Evolutionary conservation across 352 stramenopile species (phyloP), one percentile per base, ranked within the genome.

Genomic region (Stramenopiles sp.): DNA sequence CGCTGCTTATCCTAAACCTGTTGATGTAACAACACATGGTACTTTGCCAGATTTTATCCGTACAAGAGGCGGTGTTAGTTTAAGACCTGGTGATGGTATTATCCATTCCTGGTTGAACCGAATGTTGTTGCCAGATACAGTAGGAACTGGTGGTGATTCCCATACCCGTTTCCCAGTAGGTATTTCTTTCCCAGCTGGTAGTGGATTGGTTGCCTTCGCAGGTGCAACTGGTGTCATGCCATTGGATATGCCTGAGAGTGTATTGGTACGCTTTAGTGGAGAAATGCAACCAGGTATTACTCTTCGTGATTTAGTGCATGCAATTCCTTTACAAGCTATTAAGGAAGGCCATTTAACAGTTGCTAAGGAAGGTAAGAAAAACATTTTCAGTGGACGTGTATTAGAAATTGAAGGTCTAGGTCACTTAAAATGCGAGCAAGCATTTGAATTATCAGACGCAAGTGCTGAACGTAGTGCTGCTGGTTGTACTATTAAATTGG

Each of bases 41-140:
- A 92, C 89, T 0, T 83, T 93, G 31, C 89, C 89, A 6, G 89
- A 92, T 80, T 93, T 93, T 82, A 92, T 93, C 83, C 83, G 85
- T 63, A 92, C 83, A 27, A 83, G 89, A 63, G 89, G 87, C 63
- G 89, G 89, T 78, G 88, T 93, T 32, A 89, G 85, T 0, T 83
- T 93, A 31, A 78, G 86, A 74, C 89, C 89, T 27, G 89, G 89
- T 78, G 89, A 93, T 81, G 89, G 89, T 78, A 92, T 93, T 80
- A 93, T 93, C 81, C 89, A 93, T 83, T 90, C 86, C 1, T 93
- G 89, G 89, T 84, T 93, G 78, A 93, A 93, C 81, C 83, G 89
- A 38, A 93, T 93, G 89, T 83, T 93, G 43, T 78, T 93, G 7
- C 89, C 89, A 30, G 89, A 93, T 79, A 92, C 89, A 0, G 87